A percentile compares a stretch with the other conserved stretches of the same genome.
phyloP scores from a whole-genome alignment of 225 moss, liverwort and hornwort species.

The Anthoceros angustus region DNA sequence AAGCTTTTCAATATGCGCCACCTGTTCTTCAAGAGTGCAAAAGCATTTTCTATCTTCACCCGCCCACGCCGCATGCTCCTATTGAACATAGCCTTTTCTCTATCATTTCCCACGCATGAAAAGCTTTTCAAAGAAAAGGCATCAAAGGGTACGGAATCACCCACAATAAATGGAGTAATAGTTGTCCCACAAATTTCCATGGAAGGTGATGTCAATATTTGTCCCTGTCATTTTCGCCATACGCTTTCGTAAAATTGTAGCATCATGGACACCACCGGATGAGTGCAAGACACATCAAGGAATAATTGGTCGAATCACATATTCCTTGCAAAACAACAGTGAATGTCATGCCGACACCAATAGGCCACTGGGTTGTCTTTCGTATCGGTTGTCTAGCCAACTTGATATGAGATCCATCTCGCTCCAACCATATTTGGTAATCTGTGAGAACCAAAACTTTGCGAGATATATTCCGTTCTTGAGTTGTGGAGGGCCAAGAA shows the following conservation, averaged over 20 bases:
- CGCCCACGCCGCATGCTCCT: background rate
- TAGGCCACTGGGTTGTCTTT: background rate
- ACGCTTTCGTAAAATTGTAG: background rate
- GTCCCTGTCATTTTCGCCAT: background rate
- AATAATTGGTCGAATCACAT: too few relatives aligned
- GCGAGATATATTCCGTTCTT: background rate
- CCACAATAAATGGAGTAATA: background rate
- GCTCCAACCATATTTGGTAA: constrained; percentile 4
- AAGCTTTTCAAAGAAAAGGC: background rate
- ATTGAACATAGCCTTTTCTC: background rate
- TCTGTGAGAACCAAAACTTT: background rate
- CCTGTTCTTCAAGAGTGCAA: background rate
- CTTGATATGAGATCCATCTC: background rate
- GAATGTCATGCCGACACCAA: too few relatives aligned
- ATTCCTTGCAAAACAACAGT: too few relatives aligned
- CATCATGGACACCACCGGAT: background rate
- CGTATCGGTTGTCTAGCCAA: constrained; percentile 2
- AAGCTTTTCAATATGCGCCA: background rate
- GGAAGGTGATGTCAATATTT: background rate
- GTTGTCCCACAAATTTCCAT: background rate
- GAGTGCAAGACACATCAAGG: too few relatives aligned
- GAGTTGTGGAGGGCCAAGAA: background rate
- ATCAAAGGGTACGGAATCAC: background rate
- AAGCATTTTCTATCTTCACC: constrained; percentile 6
- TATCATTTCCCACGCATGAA: background rate